Evolutionary conservation across 208 protist genomes (phyloP), one percentile per base, ranked within the genome.

Genomic region (Crithidia brevicula): DNA sequence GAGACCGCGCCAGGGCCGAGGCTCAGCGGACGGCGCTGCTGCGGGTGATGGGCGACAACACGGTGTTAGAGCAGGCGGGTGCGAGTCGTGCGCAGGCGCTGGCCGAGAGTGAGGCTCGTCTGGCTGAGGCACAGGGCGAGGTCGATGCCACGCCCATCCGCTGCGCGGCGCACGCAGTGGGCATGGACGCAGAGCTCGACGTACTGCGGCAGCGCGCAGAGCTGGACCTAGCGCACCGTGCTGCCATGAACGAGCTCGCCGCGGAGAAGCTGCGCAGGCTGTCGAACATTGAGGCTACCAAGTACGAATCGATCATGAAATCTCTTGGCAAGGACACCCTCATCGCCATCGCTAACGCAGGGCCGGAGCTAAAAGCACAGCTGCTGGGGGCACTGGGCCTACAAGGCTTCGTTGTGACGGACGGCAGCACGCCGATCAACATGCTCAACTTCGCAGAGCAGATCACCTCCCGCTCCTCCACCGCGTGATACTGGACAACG

Each of bases 301-400:
- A 94, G 72, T 83, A 89, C 72, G 82, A 94, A 60, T 33, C 43
- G 31, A 89, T 91, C 27, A 96, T 98, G 71, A 36, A 27, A 4
- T 72, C 95, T 23, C 82, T 99, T 23, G 96, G 96, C 20, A 67
- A 72, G 34, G 89, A 94, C 7, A 98, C 96, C 34, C 64, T 98
- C 53, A 61, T 74, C 20, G 83, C 82, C 4, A 92, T 99, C 16
- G 91, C 96, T 4, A 77, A 79, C 30, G 93, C 94, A 15, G 97
- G 96, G 20, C 96, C 95, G 40, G 94, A 97, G 77, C 70, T 94
- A 38, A 82, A 93, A 72, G 73, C 71, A 36, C 86, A 83, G 46
- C 71, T 97, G 43, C 80, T 97, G 34, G 65, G 81, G 23, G 83
- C 78, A 25, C 42, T 95, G 54, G 89, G 89, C n/a, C 74, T 97